Percentiles rank a stretch among this genome's conserved stretches.
Conservation (phyloP, 192 early-diverging fungal species). For the Funneliformis mosseae region DNA sequence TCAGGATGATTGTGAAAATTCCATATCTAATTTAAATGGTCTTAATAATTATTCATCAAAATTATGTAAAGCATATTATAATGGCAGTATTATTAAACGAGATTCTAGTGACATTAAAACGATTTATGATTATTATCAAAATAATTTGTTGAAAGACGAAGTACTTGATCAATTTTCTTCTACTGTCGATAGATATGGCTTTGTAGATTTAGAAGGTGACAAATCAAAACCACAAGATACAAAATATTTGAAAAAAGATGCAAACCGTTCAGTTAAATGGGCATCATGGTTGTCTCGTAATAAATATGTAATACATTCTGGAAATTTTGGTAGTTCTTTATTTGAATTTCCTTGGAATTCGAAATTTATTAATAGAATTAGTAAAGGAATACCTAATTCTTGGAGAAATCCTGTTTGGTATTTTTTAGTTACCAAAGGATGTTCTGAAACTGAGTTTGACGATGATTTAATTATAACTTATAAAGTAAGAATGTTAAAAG, state of each 20-base stretch:
- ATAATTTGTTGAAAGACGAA: constrained; percentile 21
- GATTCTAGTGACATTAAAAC: background rate
- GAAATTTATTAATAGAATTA: constrained; percentile 50
- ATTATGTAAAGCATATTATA: too few relatives aligned
- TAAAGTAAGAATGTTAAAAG: background rate
- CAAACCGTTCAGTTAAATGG: constrained; percentile 34
- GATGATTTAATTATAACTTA: constrained; percentile 26
- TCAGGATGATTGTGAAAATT: too few relatives aligned
- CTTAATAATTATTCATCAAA: too few relatives aligned
- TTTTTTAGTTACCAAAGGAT: constrained; percentile 37
- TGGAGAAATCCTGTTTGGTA: constrained; percentile 62
- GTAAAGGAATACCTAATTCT: constrained; percentile 61
- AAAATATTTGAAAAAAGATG: constrained; percentile 37
- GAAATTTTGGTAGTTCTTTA: background rate
- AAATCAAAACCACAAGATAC: constrained; percentile 28
- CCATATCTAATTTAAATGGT: too few relatives aligned
- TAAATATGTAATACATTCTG: background rate
- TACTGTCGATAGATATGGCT: background rate
- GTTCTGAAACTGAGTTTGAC: constrained; percentile 28
- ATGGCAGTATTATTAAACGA: background rate
- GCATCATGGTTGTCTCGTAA: background rate
- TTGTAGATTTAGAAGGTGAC: constrained; percentile 26
- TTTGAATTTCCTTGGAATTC: constrained; percentile 22
- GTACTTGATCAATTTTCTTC: background rate
- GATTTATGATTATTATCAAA: constrained; percentile 17